These are phyloP conservation scores for Aspergillus costaricaensis DNA, from an alignment of 2,329 filamentous ascomycete species.

Conservation along the genomic window DNA sequence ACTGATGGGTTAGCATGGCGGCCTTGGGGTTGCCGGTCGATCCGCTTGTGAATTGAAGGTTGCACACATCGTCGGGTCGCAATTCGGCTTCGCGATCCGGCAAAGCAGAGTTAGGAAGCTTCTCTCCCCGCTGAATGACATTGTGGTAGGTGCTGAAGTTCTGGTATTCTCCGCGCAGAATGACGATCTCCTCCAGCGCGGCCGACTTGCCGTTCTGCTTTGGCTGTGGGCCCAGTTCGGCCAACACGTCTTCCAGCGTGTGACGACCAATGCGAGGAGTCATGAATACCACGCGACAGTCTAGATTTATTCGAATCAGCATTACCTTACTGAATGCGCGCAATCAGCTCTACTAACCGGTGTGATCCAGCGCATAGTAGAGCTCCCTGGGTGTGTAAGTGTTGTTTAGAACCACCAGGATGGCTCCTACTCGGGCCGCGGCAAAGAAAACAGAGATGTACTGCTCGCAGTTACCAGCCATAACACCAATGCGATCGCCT, in stretches of 20 bases:
- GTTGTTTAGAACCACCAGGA: conserved; percentile 78
- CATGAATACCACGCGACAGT: conserved; percentile 72
- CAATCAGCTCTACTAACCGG: conserved; percentile 51
- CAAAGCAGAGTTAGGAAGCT: conserved; percentile 54
- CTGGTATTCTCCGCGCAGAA: conserved; percentile 58
- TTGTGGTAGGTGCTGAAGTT: conserved; percentile 63
- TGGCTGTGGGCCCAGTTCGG: conserved; percentile 48
- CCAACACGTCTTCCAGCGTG: conserved; percentile 63
- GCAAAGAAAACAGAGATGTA: conserved; percentile 71
- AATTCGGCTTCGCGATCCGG: conserved; percentile 58
- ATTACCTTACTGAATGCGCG: background rate
- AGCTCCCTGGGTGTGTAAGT: conserved; percentile 76
- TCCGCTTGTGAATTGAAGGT: conserved; percentile 74
- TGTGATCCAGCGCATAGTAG: conserved; percentile 69
- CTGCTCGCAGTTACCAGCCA: conserved; percentile 65
- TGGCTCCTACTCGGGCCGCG: conserved; percentile 64
- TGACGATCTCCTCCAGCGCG: conserved; percentile 55
- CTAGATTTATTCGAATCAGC: conserved; percentile 40
- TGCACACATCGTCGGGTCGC: conserved; percentile 68
- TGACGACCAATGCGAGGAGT: conserved; percentile 68
- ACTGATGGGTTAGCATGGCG: conserved; percentile 73
- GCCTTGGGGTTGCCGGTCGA: conserved; percentile 73
- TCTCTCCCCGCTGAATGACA: conserved; percentile 56
- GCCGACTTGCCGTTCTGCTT: conserved; percentile 37
- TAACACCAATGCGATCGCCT: conserved; percentile 72